Evolutionary conservation across 2,329 filamentous ascomycete species (phyloP), one percentile per base, ranked within the genome.

Genomic region (Fusarium sp.): DNA sequence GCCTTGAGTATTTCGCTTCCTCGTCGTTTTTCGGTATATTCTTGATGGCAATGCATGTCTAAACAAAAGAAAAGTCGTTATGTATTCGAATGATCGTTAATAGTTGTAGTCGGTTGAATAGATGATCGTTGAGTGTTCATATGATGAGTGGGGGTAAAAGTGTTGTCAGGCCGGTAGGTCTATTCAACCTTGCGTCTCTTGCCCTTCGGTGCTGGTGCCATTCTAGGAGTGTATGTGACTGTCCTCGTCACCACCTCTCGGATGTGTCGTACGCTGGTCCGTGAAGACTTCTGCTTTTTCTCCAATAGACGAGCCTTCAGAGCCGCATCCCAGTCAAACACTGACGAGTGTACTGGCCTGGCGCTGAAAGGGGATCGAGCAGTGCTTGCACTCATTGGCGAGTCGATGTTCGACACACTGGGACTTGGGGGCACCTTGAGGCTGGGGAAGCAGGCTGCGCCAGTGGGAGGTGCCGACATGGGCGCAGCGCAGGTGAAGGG

Each of bases 241-340:
- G 94, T 97, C 72, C 94, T 88, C n/a, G 94, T 97, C 54, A 97
- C 92, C 6, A 97, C 93, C 79, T 97, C 94, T 56, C 93, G 86
- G 61, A 97, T 93, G 76, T 91, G 86, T 63, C 90, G 87, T 58
- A 90, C 84, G 72, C 85, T 89, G 33, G 89, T 89, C 70, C 85
- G 86, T 40, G 87, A 83, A 16, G 85, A 76, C 76, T 87, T 87
- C 67, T 84, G 86, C 72, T 84, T 83, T 77, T 83, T 83, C 75
- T 91, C 90, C 62, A 87, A 85, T 72, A 88, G 89, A 52, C 88
- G 85, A 45, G 85, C 85, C 80, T 91, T 92, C 73, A 90, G 85
- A 9, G 91, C 90, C 8, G 89, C 81, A 62, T 92, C 90, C 92
- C 92, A 94, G 77, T 96, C 92, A 67, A 92, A 92, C 10, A 91